Evolutionary conservation across 2,329 filamentous ascomycete genomes (phyloP), one percentile per base, ranked within the genome.

Genomic region (Xylariaceae sp.): DNA sequence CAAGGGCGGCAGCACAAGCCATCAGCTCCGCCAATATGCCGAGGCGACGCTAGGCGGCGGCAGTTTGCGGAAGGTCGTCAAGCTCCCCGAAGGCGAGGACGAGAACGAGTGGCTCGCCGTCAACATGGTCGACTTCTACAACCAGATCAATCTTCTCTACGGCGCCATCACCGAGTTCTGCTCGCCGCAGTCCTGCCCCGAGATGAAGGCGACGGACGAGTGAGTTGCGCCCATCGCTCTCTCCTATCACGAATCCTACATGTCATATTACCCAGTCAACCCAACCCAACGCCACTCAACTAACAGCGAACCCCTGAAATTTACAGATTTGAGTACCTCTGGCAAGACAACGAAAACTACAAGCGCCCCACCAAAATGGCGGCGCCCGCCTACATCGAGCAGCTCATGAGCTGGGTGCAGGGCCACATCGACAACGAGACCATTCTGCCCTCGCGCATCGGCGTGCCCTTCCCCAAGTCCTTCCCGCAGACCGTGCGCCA

Each of bases 131-230:
- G 94, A 99, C 77, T 99, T 99, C 77, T 99, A 99, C 85, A 99
- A 99, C 80, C 94, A 99, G 77, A 96, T 99, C 80, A 99, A 99
- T 77, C 84, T 99, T 42, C 87, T 99, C 61, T 99, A 99, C 74
- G 95, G 95, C 61, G 94, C 94, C 66, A 99, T 99, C 73, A 99
- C 94, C 61, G 94, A 99, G 73, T 99, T 99, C 77, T 99, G 94
- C 81, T 97, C 94, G 30, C 93, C 94, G 37, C 89, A 94, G 73
- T 92, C 92, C 65, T 99, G 94, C 74, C 94, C 94, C 0, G 94
- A 97, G 78, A 99, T 99, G 94, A 99, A 99, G 77, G 94, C 94
- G n/a, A 99, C 94, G 8, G 95, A 99, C 77, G 94, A 99, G 88
- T 94, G 82, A 65, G 85, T 66, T 47, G n/a, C 15, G 13, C 4